Base-by-base conservation (phyloP, 1,284 basidiomycete species). In the Heliocybe sulcata region DNA sequence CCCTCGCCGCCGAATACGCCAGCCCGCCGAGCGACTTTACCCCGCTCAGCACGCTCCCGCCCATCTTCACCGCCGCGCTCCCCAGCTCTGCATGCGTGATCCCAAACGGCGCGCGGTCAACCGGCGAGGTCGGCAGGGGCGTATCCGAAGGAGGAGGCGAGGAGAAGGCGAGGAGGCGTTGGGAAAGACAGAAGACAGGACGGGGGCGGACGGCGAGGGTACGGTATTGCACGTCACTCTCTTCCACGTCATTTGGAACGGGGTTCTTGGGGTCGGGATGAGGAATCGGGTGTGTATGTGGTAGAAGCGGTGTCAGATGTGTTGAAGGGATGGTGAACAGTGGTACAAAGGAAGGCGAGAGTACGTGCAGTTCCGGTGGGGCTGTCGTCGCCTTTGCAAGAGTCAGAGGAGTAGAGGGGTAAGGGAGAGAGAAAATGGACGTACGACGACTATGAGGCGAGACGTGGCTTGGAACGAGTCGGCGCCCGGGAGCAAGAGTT, bases 1-100 rank as follows among this genome's bases (percentile, higher is more conserved):
- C 63, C 22, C 69, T 60, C n/a, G 73, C 81, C 33, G 81, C 82
- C 38, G 76, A 75, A 48, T 77, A 75, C 0, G 85, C 85, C 61
- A 82, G 70, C n/a, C 83, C 83, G 0, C 86, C 81, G 2, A 87
- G 64, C 3, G 77, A 76, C 64, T 77, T 80, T 77, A 88, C 79
- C 31, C 86, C 82, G 59, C 76, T 82, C 53, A 87, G 65, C 10
- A 87, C 75, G 22, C 73, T 79, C 27, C 81, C 82, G 42, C 84
- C 83, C 2, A 83, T 75, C 60, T 77, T 82, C 53, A 79, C 61
- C 3, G 83, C 83, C 2, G 79, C 75, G 57, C 67, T 74, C 22
- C 81, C 77, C 1, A 85, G 63, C 48, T 84, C 82, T 0, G 74
- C 69, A 54, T 76, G 75, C 2, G 71, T 62, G 47, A 65, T 56